Evolutionary conservation across 1,284 basidiomycete species (phyloP).

Genomic region (Naganishia cerealis): DNA sequence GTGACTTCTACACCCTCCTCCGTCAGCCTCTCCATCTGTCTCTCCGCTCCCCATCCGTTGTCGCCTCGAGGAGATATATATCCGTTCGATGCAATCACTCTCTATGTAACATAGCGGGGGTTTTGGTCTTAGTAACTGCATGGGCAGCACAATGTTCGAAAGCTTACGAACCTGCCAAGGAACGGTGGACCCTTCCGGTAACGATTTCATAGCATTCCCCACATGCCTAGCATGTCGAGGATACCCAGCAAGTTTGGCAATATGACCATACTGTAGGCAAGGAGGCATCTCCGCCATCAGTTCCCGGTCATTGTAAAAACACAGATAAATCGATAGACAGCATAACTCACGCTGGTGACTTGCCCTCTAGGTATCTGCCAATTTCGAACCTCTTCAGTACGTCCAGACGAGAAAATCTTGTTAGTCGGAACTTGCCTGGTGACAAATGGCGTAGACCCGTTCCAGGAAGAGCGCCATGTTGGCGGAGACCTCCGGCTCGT

Average conservation of each 20-base stretch:
- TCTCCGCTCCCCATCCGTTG: constrained; percentile 65
- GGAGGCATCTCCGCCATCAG: not conserved
- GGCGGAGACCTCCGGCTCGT: constrained; percentile 10
- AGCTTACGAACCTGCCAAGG: constrained; percentile 29
- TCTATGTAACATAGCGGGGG: constrained; percentile 36
- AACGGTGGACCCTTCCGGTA: constrained; percentile 23
- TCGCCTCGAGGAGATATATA: constrained; percentile 77
- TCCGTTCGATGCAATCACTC: constrained; percentile 51
- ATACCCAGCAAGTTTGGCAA: constrained; percentile 30
- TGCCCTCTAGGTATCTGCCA: constrained; percentile 22
- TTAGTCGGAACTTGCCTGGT: constrained; percentile 9
- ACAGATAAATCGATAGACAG: not conserved
- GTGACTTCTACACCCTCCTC: constrained; percentile 70
- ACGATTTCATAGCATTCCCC: constrained; percentile 30
- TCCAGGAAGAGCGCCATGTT: constrained; percentile 30
- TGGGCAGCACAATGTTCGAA: not conserved
- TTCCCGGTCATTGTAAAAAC: not conserved
- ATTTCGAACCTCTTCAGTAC: not conserved
- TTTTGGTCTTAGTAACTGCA: too few species aligned
- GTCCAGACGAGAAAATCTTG: not conserved
- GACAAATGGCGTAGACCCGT: constrained; percentile 28
- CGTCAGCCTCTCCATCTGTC: constrained; percentile 66
- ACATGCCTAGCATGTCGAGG: constrained; percentile 32
- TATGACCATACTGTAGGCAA: constrained; percentile 25
- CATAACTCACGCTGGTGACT: constrained; percentile 23